phyloP scores from a whole-genome alignment of 306 rosid genomes.

The Hylodesmum podocarpum region DNA sequence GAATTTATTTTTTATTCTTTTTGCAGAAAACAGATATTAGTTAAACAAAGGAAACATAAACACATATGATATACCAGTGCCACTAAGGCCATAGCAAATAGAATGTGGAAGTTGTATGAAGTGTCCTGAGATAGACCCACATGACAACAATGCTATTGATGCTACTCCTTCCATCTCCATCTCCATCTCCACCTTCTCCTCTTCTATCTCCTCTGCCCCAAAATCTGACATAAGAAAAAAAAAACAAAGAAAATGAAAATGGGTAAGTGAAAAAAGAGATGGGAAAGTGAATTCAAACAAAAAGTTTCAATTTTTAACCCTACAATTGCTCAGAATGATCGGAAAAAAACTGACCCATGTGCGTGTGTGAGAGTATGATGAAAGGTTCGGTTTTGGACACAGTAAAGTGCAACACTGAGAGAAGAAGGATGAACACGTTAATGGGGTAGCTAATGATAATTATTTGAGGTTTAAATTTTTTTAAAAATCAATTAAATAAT shows the following conservation, averaged over 20 bases:
- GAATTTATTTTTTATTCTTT: background rate
- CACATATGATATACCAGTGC: constrained; percentile 49
- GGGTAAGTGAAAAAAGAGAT: background rate
- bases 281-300: background rate
- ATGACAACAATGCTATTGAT: constrained; percentile 78
- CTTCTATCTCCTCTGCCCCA: constrained; percentile 38
- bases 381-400: background rate
- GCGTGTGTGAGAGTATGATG: background rate
- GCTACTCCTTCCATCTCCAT: constrained; percentile 81
- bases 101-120: constrained; percentile 72
- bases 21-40: background rate
- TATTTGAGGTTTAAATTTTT: no score
- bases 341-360: constrained; percentile 5
- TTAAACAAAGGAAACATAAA: background rate
- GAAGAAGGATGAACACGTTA: background rate
- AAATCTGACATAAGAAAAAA: background rate
- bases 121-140: constrained; percentile 89
- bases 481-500: no score
- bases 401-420: background rate
- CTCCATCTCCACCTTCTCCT: constrained; percentile 21
- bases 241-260: background rate
- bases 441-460: no score
- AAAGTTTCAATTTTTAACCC: constrained; percentile 17
- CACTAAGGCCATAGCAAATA: constrained; percentile 84
- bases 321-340: background rate